Conservation (phyloP, 257 asterid species). For the Jacaranda mimosifolia region DNA sequence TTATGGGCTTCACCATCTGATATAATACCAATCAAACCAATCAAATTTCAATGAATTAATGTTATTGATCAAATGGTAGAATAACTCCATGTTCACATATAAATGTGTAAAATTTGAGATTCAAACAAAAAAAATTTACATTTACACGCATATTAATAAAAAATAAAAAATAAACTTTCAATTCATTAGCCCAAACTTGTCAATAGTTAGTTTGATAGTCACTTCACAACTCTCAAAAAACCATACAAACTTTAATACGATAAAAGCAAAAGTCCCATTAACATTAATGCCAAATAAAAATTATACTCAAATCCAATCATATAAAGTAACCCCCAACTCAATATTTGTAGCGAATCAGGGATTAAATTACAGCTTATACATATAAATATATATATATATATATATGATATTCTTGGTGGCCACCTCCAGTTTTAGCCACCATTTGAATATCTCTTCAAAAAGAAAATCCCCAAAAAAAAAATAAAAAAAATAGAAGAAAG, state of each 20-base stretch:
- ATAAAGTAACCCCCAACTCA: conserved; percentile 35
- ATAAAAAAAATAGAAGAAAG: not conserved
- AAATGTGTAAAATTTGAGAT: too few relatives aligned
- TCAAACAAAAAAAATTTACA: too few relatives aligned
- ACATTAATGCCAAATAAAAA: conserved; percentile 17
- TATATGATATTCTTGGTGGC: conserved; percentile 39
- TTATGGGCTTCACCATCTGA: too few relatives aligned
- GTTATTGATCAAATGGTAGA: too few relatives aligned
- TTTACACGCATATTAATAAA: too few relatives aligned
- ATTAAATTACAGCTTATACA: conserved; percentile 34
- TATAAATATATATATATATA: not conserved
- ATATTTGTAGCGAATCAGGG: conserved; percentile 41
- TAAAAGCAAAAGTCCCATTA: conserved; percentile 21
- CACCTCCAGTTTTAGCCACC: conserved; percentile 45
- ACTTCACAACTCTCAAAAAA: conserved; percentile 8
- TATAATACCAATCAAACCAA: too few relatives aligned
- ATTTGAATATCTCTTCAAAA: conserved; percentile 25
- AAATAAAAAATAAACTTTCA: too few relatives aligned
- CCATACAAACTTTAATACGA: not conserved
- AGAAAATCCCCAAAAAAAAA: not conserved
- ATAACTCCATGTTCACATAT: too few relatives aligned
- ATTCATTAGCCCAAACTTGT: not conserved
- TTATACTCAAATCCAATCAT: conserved; percentile 23
- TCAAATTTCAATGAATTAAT: too few relatives aligned
- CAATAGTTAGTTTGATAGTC: not conserved